Evolutionary conservation across 2,329 filamentous ascomycete species (phyloP), one percentile per base, ranked within the genome.

Genomic region (Metarhizium brunneum): DNA sequence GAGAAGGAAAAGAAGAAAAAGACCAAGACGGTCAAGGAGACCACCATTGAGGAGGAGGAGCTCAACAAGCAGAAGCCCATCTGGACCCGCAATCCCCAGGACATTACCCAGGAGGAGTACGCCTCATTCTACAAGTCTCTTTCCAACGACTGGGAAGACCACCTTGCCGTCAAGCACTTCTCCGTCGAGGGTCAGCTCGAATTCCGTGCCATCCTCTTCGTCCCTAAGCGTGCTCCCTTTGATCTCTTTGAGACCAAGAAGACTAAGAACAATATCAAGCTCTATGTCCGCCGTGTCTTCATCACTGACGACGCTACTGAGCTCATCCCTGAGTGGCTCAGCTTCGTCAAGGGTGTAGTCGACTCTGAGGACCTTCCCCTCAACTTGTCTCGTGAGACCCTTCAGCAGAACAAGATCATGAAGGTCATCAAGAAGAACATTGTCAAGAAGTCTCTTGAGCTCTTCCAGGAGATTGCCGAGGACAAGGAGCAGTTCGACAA

Each of bases 391-490:
- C 94, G 94, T 88, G 94, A 99, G 87, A 97, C 92, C 57, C 90
- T 99, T 52, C 94, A 99, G 81, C 94, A 97, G 84, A 99, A 97
- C 89, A 97, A 97, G 91, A 99, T 99, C 84, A 97, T 97, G 94
- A 97, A 97, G 88, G 94, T 97, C 76, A 97, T 97, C 85, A 95
- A 95, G 87, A 99, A 99, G 91, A 99, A 99, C 87, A 96, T 99
- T 64, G 92, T 99, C 84, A 99, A 97, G 92, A 99, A 99, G 90
- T 90, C 90, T 63, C 90, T 99, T 64, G 94, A 99, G 84, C 90
- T 99, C 75, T 99, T 99, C 88, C 85, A 86, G 69, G 94, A 99
- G 83, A 99, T 99, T 63, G 87, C 94, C 58, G 94, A 99, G 84
- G 94, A 99, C 80, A 95, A 95, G 79, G 94, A 99, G 86, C 90